phyloP scores from a whole-genome alignment of 768 basidiomycete species.

The Nidularia pulvinata region DNA sequence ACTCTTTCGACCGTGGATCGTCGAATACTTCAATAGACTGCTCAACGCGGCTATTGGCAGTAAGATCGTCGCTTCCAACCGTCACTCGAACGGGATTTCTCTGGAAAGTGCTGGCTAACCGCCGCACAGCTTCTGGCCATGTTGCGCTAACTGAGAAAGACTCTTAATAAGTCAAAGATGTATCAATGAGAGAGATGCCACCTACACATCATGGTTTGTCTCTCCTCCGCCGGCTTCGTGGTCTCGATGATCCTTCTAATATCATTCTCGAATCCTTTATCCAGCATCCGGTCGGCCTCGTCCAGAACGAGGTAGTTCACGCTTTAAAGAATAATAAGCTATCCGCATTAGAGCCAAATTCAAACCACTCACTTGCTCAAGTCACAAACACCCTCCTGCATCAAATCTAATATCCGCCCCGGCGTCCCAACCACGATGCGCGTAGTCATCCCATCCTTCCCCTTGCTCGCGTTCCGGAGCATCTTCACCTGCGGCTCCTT shows the following conservation, averaged over 20 bases:
- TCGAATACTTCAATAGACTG: slow-evolving; percentile 94
- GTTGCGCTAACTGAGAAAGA: slow-evolving; percentile 86
- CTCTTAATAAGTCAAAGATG: slow-evolving; percentile 1
- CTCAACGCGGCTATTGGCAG: slow-evolving; percentile 92
- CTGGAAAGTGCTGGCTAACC: slow-evolving; percentile 88
- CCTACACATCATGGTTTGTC: slow-evolving; percentile 96
- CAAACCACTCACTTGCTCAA: slow-evolving; percentile 61
- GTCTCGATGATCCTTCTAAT: slow-evolving; percentile 86
- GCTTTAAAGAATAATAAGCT: no score
- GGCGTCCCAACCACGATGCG: slow-evolving; percentile 95
- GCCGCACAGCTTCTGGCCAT: slow-evolving; percentile 94
- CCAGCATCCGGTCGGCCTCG: slow-evolving; percentile 98
- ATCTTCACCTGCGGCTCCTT: slow-evolving; percentile 81
- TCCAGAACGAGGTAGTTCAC: slow-evolving; percentile 94
- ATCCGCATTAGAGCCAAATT: no score
- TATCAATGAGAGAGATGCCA: slow-evolving; percentile 12
- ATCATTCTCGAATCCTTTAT: slow-evolving; percentile 98
- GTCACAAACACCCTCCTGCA: slow-evolving; percentile 84
- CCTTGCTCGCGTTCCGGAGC: slow-evolving; percentile 54
- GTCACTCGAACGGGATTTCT: slow-evolving; percentile 85
- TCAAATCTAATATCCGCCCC: slow-evolving; percentile 90
- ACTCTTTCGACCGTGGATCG: slow-evolving; percentile 86
- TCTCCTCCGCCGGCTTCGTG: slow-evolving; percentile 62
- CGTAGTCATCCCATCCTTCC: slow-evolving; percentile 46
- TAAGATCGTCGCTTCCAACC: slow-evolving; percentile 93